Percentiles rank a stretch among this genome's conserved stretches.
These are phyloP conservation scores for Phylloporus arenicola DNA, from an alignment of 768 basidiomycete genomes.

Conservation along the genomic window DNA sequence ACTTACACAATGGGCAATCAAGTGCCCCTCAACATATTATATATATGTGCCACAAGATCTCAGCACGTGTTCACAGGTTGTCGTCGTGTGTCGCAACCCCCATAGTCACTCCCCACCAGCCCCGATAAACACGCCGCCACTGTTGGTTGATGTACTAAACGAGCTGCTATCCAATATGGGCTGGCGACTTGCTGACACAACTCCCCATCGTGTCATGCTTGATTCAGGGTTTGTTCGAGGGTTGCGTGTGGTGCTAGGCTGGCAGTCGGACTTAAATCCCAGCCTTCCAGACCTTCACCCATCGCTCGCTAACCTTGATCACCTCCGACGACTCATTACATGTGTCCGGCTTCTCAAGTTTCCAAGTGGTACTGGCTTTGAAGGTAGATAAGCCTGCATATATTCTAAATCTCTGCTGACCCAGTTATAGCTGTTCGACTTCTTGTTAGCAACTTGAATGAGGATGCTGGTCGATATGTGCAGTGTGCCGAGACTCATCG, in stretches of 20 bases:
- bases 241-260: not conserved
- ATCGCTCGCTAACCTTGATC: not conserved
- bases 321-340: not conserved
- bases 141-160: not conserved
- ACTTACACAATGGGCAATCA: not conserved
- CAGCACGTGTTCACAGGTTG: not conserved
- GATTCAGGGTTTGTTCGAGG: constrained; percentile 2
- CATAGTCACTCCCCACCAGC: constrained; percentile 5
- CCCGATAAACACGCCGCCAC: not conserved
- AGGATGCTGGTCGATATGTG: no score
- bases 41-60: not conserved
- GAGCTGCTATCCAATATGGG: not conserved
- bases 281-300: constrained; percentile 2
- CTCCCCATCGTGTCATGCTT: not conserved
- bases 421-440: no score
- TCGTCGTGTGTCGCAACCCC: constrained; percentile 7
- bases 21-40: not conserved
- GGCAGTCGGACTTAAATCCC: not conserved
- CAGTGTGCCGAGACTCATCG: no score
- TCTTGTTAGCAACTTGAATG: no score
- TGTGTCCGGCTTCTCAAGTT: not conserved
- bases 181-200: constrained; percentile 4
- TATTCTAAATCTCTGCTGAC: no score
- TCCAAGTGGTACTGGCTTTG: no score
- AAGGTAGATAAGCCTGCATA: no score